These are phyloP conservation scores for Solanum sparsipilum DNA, from an alignment of 257 asterid genomes.

Conservation along the genomic window DNA sequence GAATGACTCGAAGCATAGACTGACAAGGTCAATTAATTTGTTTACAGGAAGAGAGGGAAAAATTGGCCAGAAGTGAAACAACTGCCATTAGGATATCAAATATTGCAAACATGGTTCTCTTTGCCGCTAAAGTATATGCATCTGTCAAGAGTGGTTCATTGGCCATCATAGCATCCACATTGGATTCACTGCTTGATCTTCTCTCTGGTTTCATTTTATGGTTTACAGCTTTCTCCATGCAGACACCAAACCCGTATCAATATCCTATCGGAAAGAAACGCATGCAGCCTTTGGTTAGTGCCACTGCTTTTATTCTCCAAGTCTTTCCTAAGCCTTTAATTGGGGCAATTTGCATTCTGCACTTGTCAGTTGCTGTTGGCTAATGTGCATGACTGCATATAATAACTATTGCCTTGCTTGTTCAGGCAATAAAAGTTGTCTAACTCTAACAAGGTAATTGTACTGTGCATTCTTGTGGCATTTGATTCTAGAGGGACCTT, in stretches of 20 bases:
- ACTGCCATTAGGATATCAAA: constrained; percentile 42
- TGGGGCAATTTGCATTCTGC: background rate
- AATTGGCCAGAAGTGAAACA: constrained; percentile 39
- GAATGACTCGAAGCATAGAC: background rate
- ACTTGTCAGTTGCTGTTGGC: background rate
- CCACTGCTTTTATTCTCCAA: background rate
- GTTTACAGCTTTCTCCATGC: constrained; percentile 51
- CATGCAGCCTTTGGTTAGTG: constrained; percentile 55
- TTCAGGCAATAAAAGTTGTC: background rate
- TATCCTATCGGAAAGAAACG: constrained; percentile 54
- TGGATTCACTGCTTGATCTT: constrained; percentile 48
- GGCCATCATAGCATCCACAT: constrained; percentile 46
- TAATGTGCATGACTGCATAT: background rate
- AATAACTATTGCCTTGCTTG: background rate
- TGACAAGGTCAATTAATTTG: background rate
- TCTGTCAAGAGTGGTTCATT: constrained; percentile 38
- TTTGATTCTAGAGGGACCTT: background rate
- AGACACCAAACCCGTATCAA: constrained; percentile 36
- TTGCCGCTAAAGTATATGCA: constrained; percentile 47
- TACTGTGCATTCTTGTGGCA: background rate
- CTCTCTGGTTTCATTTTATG: constrained; percentile 45
- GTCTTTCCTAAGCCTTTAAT: background rate
- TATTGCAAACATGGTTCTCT: constrained; percentile 42
- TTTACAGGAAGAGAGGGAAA: constrained; percentile 40
- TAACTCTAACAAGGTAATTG: background rate